Evolutionary conservation across 257 asterid genomes (phyloP).

Genomic region (Ilex aquifolium): DNA sequence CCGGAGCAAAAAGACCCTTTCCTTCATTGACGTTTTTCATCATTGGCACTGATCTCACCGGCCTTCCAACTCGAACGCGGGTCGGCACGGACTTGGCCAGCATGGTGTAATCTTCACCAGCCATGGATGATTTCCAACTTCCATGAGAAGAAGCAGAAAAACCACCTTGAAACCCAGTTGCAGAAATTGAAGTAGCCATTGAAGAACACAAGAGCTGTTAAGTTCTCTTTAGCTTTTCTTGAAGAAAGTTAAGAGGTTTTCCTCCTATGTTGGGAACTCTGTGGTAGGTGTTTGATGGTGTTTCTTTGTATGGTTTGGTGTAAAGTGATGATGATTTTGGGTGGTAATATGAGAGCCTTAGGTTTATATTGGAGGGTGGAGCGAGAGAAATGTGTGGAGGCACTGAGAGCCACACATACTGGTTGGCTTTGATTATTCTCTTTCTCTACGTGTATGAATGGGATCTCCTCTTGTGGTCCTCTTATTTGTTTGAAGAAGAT

Average conservation of each 20-base stretch:
- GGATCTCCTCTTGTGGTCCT: conserved; percentile 6
- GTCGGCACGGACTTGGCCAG: conserved; percentile 22
- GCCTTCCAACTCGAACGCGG: conserved; percentile 34
- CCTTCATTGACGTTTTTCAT: conserved; percentile 79
- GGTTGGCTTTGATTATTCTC: conserved; percentile 15
- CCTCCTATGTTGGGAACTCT: no score
- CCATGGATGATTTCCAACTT: conserved; percentile 47
- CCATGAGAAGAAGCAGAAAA: conserved; percentile 47
- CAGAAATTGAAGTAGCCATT: conserved; percentile 57
- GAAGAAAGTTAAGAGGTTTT: background rate
- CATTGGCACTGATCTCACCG: conserved; percentile 58
- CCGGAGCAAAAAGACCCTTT: conserved; percentile 82
- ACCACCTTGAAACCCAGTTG: conserved; percentile 38
- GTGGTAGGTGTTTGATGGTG: background rate
- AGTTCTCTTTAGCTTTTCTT: background rate
- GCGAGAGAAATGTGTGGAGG: conserved; percentile 7
- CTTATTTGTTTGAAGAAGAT: no score
- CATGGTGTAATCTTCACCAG: conserved; percentile 47
- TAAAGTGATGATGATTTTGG: no score
- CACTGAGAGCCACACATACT: conserved; percentile 37
- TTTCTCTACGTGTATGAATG: background rate
- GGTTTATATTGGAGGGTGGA: conserved; percentile 23
- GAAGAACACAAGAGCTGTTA: conserved; percentile 10
- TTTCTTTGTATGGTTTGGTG: conserved; percentile 1
- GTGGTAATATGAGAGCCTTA: conserved; percentile 13